A percentile compares a stretch with the other conserved stretches of the same genome.
These are phyloP conservation scores for Pouteria glomerata DNA, from an alignment of 148 eudicot genomes.

Conservation along the genomic window DNA sequence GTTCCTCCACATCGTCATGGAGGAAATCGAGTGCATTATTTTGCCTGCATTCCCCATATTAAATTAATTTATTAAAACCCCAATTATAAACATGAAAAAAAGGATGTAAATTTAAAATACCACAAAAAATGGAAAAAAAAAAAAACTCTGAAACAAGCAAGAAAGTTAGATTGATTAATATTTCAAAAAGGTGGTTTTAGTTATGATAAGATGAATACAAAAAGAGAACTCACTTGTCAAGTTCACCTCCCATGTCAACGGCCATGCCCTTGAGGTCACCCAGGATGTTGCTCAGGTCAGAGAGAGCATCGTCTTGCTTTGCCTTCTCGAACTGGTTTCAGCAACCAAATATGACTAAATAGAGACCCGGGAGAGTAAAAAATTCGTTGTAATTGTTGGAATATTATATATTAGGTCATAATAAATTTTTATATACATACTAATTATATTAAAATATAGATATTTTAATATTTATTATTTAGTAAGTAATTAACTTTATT, in stretches of 20 bases:
- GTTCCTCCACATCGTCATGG: slow-evolving; percentile 65
- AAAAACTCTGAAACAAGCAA: neutral
- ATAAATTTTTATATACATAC: too few species aligned
- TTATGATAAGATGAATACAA: neutral
- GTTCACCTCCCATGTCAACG: slow-evolving; percentile 82
- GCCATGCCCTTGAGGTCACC: slow-evolving; percentile 97
- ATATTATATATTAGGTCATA: too few species aligned
- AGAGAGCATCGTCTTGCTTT: slow-evolving; percentile 82
- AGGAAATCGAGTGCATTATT: slow-evolving; percentile 83
- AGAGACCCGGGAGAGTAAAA: too few species aligned
- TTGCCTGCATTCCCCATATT: slow-evolving; percentile 49
- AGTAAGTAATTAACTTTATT: too few species aligned
- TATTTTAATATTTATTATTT: too few species aligned
- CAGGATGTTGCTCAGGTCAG: slow-evolving; percentile 64
- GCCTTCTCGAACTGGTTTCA: slow-evolving; percentile 57
- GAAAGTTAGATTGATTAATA: neutral
- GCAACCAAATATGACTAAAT: neutral
- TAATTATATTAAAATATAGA: too few species aligned
- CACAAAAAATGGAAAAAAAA: neutral
- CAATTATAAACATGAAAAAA: neutral
- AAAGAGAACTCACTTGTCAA: slow-evolving; percentile 45
- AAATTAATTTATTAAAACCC: neutral
- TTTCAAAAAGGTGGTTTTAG: too few species aligned
- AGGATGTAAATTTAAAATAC: neutral
- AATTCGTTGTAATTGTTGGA: too few species aligned